Conservation (phyloP, 441 rosid genomes). For the Euphorbia schlechtendalii region DNA sequence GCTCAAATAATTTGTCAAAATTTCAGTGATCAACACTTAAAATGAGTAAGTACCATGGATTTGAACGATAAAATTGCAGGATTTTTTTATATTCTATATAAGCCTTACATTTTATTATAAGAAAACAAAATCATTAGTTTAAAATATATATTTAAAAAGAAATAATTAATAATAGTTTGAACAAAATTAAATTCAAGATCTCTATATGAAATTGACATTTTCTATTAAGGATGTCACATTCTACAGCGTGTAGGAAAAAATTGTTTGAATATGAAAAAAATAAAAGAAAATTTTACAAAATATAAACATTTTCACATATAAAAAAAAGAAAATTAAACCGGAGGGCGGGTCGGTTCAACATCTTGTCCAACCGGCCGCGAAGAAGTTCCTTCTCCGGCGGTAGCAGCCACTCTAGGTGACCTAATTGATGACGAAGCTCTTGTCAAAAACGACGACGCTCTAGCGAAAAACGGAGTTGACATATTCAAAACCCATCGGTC, state of each 20-base stretch:
- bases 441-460: constrained; percentile 29
- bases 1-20: too few species aligned
- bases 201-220: constrained; percentile 3
- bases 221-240: neutral
- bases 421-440: constrained; percentile 20
- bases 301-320: neutral
- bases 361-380: constrained; percentile 18
- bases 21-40: too few species aligned
- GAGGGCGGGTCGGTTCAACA: constrained; percentile 28
- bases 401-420: constrained; percentile 30
- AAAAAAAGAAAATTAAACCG: constrained; percentile 23
- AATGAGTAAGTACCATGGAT: too few species aligned
- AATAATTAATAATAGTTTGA: neutral
- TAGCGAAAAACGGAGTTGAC: constrained; percentile 47
- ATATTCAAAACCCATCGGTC: constrained; percentile 48
- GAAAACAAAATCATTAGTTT: too few species aligned
- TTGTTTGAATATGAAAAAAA: constrained; percentile 1
- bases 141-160: too few species aligned
- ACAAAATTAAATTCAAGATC: neutral
- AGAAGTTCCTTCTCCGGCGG: constrained; percentile 29
- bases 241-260: neutral
- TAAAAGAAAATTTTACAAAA: neutral
- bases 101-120: too few species aligned
- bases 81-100: too few species aligned
- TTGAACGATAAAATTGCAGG: too few species aligned